Evolutionary conservation across 129 eudicot species (phyloP).

Genomic region (Helianthus tuberosus): DNA sequence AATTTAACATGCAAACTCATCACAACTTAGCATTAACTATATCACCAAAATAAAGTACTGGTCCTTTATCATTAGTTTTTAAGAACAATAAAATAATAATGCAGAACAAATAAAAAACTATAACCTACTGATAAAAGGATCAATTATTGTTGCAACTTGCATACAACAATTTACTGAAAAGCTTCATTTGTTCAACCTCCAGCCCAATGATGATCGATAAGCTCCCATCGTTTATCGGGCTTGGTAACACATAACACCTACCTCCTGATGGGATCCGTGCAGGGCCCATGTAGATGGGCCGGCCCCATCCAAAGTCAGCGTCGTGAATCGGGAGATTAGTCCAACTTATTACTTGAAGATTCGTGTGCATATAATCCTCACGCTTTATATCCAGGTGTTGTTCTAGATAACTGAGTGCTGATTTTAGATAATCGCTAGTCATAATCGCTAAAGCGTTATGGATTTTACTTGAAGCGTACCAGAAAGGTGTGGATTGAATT

Average conservation of each 20-base stretch:
- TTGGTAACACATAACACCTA: conserved; percentile 5
- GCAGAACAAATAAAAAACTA: not conserved
- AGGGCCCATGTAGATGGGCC: conserved; percentile 7
- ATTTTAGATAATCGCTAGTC: conserved; percentile 3
- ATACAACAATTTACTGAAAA: too few relatives aligned
- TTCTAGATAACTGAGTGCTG: conserved; percentile 14
- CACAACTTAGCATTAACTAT: too few relatives aligned
- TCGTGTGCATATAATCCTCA: not conserved
- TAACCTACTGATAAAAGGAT: too few relatives aligned
- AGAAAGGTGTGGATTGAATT: too few relatives aligned
- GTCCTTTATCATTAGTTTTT: too few relatives aligned
- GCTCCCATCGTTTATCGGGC: conserved; percentile 12
- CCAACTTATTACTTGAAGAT: conserved; percentile 9
- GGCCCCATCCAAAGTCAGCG: conserved; percentile 20
- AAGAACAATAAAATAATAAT: too few relatives aligned
- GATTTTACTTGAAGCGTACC: too few relatives aligned
- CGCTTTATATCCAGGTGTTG: not conserved
- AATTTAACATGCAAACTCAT: too few relatives aligned
- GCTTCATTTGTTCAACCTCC: not conserved
- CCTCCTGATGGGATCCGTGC: conserved; percentile 2
- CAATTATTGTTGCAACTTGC: too few relatives aligned
- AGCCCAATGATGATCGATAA: not conserved
- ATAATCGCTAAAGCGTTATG: not conserved
- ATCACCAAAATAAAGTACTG: too few relatives aligned
- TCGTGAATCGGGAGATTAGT: not conserved